Conservation (phyloP, 1,139 yeast genomes). For the Taphrina communis region DNA sequence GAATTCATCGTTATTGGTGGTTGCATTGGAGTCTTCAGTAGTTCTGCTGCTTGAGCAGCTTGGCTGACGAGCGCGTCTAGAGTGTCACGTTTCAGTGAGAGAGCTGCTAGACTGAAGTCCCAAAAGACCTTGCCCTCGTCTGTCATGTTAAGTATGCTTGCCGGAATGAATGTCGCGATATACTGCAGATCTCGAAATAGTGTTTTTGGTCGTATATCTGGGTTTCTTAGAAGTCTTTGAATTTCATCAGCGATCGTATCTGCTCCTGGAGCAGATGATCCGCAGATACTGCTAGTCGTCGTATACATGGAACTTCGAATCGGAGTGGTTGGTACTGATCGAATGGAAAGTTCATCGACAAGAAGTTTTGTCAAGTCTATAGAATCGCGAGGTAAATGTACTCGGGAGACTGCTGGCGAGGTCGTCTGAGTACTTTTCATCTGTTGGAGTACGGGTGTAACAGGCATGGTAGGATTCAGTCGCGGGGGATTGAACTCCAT, state of each 20-base stretch:
- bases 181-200: conserved; percentile 37
- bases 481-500: background rate
- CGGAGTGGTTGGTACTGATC: conserved; percentile 8
- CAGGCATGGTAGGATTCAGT: conserved; percentile 20
- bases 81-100: conserved; percentile 26
- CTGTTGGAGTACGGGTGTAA: background rate
- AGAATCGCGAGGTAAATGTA: conserved; percentile 2
- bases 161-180: conserved; percentile 33
- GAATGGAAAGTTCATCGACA: conserved; percentile 1
- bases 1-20: background rate
- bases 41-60: background rate
- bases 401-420: background rate
- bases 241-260: conserved; percentile 38
- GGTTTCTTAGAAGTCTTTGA: conserved; percentile 14
- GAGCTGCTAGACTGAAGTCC: conserved; percentile 36
- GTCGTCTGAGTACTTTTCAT: background rate
- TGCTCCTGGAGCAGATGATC: conserved; percentile 11
- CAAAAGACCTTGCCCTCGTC: conserved; percentile 40
- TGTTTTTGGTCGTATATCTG: conserved; percentile 30
- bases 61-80: conserved; percentile 15
- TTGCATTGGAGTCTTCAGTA: background rate
- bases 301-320: background rate
- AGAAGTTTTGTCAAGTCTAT: background rate
- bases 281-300: background rate
- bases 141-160: conserved; percentile 36